Conservation (phyloP, 768 basidiomycete species). For the Cyclocybe aegerita region DNA sequence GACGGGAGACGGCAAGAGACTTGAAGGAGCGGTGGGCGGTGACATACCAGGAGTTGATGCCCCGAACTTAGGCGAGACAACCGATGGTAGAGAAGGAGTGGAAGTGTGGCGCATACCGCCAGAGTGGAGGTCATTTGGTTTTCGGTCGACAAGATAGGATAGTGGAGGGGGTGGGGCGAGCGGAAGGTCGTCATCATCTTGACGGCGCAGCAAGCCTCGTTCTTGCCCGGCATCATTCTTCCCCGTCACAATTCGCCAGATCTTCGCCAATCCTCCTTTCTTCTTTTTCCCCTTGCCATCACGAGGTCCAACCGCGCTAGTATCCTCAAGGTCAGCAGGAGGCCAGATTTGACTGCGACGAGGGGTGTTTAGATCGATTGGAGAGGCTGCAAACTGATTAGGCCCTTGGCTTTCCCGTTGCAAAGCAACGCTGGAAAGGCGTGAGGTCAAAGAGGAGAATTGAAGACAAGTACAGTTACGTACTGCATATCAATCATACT, state of each 20-base stretch:
- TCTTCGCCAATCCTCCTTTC: conserved; percentile 73
- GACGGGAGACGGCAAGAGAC: conserved; percentile 70
- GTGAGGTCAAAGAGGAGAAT: conserved; percentile 4
- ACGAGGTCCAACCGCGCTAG: conserved; percentile 14
- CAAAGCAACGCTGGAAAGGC: conserved; percentile 61
- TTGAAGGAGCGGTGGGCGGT: conserved; percentile 75
- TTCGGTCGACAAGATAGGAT: conserved; percentile 78
- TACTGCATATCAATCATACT: conserved; percentile 95
- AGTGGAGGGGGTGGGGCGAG: conserved; percentile 90
- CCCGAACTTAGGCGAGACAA: conserved; percentile 53
- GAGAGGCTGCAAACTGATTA: conserved; percentile 26
- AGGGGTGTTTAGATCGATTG: conserved; percentile 37
- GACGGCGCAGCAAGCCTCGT: conserved; percentile 33
- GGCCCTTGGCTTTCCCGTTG: conserved; percentile 57
- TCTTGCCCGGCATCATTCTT: conserved; percentile 36
- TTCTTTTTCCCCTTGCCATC: conserved; percentile 71
- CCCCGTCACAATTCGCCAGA: conserved; percentile 77
- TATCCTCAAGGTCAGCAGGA: conserved; percentile 30
- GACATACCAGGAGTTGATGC: conserved; percentile 64
- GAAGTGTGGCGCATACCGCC: conserved; percentile 58
- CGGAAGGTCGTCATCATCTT: conserved; percentile 70
- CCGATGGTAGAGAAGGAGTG: conserved; percentile 66
- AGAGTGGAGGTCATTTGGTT: conserved; percentile 40
- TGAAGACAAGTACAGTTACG: conserved; percentile 28
- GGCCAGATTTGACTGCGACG: conserved; percentile 59